Evolutionary conservation across 2,329 filamentous ascomycete species (phyloP).

Genomic region (Pseudogymnoascus pannorum): DNA sequence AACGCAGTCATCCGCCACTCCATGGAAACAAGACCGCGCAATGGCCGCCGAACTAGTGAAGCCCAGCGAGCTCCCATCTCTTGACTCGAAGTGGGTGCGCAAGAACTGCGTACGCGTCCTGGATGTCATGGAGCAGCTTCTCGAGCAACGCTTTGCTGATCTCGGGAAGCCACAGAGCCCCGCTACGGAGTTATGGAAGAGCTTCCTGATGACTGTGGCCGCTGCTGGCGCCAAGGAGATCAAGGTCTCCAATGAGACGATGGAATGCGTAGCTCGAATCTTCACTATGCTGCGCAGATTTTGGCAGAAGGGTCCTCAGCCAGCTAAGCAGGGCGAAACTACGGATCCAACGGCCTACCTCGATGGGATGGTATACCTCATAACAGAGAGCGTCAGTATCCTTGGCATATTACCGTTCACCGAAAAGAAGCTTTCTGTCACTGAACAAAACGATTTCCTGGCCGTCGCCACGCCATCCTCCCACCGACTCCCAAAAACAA

Average conservation of each 20-base stretch:
- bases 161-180: constrained; percentile 53
- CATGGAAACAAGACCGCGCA: constrained; percentile 71
- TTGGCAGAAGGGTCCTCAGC: constrained; percentile 51
- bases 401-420: constrained; percentile 56
- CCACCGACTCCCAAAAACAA: constrained; percentile 44
- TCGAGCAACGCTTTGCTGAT: constrained; percentile 55
- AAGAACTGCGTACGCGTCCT: constrained; percentile 62
- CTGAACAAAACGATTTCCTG: constrained; percentile 49
- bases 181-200: constrained; percentile 49
- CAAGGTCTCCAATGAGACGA: constrained; percentile 77
- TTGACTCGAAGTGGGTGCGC: constrained; percentile 84
- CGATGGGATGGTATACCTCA: constrained; percentile 43
- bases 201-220: constrained; percentile 55
- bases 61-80: constrained; percentile 69
- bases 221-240: constrained; percentile 77
- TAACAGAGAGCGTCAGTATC: constrained; percentile 41
- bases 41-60: constrained; percentile 44
- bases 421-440: constrained; percentile 49
- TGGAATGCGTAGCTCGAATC: constrained; percentile 66
- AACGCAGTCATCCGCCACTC: constrained; percentile 30
- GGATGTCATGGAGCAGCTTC: constrained; percentile 48
- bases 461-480: constrained; percentile 57
- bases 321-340: constrained; percentile 33
- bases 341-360: constrained; percentile 48
- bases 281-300: constrained; percentile 61